Percentiles rank a stretch among this genome's conserved stretches.
Evolutionary conservation across 257 asterid species (phyloP).

Genomic region (Gentiana straminea): DNA sequence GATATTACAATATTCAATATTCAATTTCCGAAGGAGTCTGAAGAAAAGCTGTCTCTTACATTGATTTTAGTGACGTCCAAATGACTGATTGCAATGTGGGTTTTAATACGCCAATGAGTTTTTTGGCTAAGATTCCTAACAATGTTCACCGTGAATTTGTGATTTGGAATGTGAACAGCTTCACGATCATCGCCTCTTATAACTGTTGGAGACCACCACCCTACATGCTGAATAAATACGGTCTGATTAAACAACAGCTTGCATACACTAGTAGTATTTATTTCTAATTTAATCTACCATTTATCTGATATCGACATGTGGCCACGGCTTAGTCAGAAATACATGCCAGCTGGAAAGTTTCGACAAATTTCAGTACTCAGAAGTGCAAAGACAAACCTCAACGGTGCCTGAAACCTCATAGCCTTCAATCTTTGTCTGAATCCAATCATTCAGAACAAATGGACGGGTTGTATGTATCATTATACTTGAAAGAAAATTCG

Average conservation of each 20-base stretch:
- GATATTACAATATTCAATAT: background rate
- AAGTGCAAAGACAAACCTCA: slow-evolving; percentile 45
- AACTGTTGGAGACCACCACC: slow-evolving; percentile 34
- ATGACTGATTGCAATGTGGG: slow-evolving; percentile 27
- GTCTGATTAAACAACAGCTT: background rate
- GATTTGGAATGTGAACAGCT: slow-evolving; percentile 31
- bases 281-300: background rate
- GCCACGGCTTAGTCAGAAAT: background rate
- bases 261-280: background rate
- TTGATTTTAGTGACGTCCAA: slow-evolving; percentile 26
- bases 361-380: background rate
- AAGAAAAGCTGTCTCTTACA: slow-evolving; percentile 11
- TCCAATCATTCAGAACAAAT: slow-evolving; percentile 87
- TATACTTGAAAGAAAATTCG: slow-evolving; percentile 94
- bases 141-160: slow-evolving; percentile 19
- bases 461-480: slow-evolving; percentile 96
- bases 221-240: slow-evolving; percentile 20
- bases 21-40: background rate
- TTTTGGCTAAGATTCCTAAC: slow-evolving; percentile 28
- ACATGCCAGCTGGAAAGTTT: background rate
- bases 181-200: slow-evolving; percentile 34
- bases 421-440: slow-evolving; percentile 93
- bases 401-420: slow-evolving; percentile 98
- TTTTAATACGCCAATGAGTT: slow-evolving; percentile 32
- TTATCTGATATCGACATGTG: background rate